Percentiles rank a stretch among this genome's conserved stretches.
Evolutionary conservation across 1,284 basidiomycete species (phyloP).

Genomic region (Trichosporon ovoides): DNA sequence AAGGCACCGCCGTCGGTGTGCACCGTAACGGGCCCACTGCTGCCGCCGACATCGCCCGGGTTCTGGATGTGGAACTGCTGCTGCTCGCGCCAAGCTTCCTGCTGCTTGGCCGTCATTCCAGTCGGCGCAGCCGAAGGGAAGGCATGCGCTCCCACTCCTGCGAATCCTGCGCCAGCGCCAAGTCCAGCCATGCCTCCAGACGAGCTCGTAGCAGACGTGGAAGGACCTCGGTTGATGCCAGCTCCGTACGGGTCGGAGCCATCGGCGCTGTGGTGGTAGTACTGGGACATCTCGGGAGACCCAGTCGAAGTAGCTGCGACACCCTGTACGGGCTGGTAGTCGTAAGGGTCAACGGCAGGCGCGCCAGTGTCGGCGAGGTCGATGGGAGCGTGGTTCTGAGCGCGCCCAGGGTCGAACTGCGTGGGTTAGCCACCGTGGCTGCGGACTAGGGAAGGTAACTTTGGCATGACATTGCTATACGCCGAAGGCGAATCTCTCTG

Average conservation of each 20-base stretch:
- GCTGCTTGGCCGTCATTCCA: slow-evolving; percentile 39
- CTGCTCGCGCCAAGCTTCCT: slow-evolving; percentile 39
- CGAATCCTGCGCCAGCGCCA: slow-evolving; percentile 1
- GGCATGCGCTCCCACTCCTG: not conserved
- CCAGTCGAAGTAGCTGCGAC: slow-evolving; percentile 27
- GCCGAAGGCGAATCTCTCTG: no score
- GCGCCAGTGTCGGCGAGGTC: slow-evolving; percentile 40
- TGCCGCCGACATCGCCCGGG: slow-evolving; percentile 8
- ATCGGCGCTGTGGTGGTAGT: not conserved
- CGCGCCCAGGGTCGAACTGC: slow-evolving; percentile 43
- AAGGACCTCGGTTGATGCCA: not conserved
- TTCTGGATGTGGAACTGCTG: slow-evolving; percentile 38
- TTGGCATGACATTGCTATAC: not conserved
- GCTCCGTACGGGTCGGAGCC: not conserved
- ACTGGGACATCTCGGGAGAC: slow-evolving; percentile 34
- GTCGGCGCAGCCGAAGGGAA: slow-evolving; percentile 14
- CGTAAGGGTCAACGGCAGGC: slow-evolving; percentile 43
- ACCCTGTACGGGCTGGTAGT: slow-evolving; percentile 24
- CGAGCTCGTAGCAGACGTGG: not conserved
- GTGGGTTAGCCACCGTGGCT: not conserved
- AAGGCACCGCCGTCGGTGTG: slow-evolving; percentile 35
- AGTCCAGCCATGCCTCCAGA: slow-evolving; percentile 6
- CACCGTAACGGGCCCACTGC: slow-evolving; percentile 27
- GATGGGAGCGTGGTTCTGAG: slow-evolving; percentile 36
- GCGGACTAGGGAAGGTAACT: not conserved